Base-by-base conservation (phyloP, 441 rosid species). In the Populus hybrid region DNA sequence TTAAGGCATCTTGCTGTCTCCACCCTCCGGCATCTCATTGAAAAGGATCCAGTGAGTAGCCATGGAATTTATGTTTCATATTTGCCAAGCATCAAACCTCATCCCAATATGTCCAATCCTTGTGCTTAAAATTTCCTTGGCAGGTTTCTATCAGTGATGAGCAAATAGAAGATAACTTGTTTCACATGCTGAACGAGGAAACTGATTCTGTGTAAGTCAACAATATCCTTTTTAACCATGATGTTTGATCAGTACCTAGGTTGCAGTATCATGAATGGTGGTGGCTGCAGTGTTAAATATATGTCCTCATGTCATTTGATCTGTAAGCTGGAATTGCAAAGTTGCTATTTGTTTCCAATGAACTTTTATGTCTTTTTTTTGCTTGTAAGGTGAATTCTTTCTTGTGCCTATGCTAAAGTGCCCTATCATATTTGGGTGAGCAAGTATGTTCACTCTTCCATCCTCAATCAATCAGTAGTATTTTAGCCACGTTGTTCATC, bases 141-240 rank as follows among this genome's bases (percentile, higher is more conserved):
- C 90, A 96, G 99, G 93, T 83, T 80, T 91, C 97, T 72, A 77
- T 97, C 73, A 92, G 90, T 81, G 91, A 89, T 72, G 99, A 97
- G 88, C 91, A 88, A 87, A 93, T 97, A 82, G 99, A 94, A 82
- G 94, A 89, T 67, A 91, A 85, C 83, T 88, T 97, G 79, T 97
- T 94, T 88, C 94, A 80, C 77, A 89, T 92, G 97, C 87, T 97
- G 83, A 97, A 94, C 74, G 99, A 94, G 80, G 99, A 94, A 88
- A 97, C 98, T 74, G 97, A 97, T 88, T 88, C 98, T 67, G 99
- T 90, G 99, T 96, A 89, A 85, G 99, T 88, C 76, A 76, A 70
- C 33, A 61, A 42, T 64, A 69, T 45, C 56, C 68, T 64, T 14
- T 71, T 29, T 73, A 72, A 45, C 68, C 75, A 79, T 76, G 69